Conservation (phyloP, 1,139 yeast species). For the Chernovozyma sophiae-reginae region DNA sequence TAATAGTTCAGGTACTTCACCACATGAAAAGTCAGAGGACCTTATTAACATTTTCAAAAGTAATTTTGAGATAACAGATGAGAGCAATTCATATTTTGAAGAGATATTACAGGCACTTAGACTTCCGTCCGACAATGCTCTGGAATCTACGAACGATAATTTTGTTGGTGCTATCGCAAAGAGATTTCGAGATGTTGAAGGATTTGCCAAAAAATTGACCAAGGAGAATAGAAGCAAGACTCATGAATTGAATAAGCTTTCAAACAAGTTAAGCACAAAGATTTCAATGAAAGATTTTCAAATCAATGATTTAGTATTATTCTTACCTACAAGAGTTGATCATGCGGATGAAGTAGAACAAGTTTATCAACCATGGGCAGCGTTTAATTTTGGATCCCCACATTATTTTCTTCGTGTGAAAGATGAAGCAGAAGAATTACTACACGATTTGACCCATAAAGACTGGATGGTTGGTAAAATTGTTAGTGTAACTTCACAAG, state of each 20-base stretch:
- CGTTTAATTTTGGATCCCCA: conserved; percentile 78
- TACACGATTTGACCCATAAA: conserved; percentile 26
- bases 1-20: conserved; percentile 3
- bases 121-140: conserved; percentile 24
- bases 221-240: conserved; percentile 62
- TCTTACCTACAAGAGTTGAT: conserved; percentile 68
- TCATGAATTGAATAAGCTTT: conserved; percentile 36
- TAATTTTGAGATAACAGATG: conserved; percentile 13
- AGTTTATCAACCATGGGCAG: conserved; percentile 71
- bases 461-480: conserved; percentile 78
- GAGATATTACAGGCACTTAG: conserved; percentile 16
- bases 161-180: conserved; percentile 63
- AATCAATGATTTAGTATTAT: conserved; percentile 71
- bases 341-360: conserved; percentile 20
- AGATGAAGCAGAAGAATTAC: conserved; percentile 5
- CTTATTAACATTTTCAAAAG: conserved; percentile 17
- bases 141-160: conserved; percentile 16
- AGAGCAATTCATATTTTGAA: conserved; percentile 19
- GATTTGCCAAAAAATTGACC: conserved; percentile 81
- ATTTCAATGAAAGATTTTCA: conserved; percentile 65
- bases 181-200: conserved; percentile 85
- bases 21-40: conserved; percentile 11
- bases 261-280: conserved; percentile 41
- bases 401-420: conserved; percentile 60
- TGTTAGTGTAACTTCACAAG: conserved; percentile 41